A percentile compares a stretch with the other conserved stretches of the same genome.
Evolutionary conservation across 2,329 filamentous ascomycete species (phyloP).

Genomic region (Emmonsiellopsis sp.): DNA sequence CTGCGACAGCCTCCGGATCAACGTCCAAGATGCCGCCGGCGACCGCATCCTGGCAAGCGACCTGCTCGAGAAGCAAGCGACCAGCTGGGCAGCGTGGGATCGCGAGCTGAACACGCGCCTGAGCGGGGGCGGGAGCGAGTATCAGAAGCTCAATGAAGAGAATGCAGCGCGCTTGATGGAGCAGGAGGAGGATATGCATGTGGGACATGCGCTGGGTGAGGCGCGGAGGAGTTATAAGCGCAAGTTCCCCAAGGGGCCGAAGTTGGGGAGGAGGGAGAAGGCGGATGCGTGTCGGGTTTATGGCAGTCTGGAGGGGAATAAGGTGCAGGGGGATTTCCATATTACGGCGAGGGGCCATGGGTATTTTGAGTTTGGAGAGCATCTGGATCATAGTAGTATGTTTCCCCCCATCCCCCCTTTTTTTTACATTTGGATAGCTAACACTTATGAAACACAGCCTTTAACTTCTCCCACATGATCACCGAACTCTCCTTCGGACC

Average conservation of each 20-base stretch:
- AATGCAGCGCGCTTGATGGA: constrained; percentile 42
- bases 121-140: constrained; percentile 51
- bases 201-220: constrained; percentile 77
- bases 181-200: constrained; percentile 65
- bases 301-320: constrained; percentile 84
- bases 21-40: constrained; percentile 90
- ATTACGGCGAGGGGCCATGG: constrained; percentile 92
- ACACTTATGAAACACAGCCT: constrained; percentile 44
- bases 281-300: constrained; percentile 79
- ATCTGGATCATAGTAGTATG: constrained; percentile 74
- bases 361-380: constrained; percentile 70
- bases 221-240: constrained; percentile 57
- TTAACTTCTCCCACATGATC: constrained; percentile 97
- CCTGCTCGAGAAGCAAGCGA: constrained; percentile 64
- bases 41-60: constrained; percentile 80
- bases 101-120: constrained; percentile 52
- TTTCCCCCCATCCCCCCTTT: constrained; percentile 11
- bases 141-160: constrained; percentile 49
- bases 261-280: constrained; percentile 44
- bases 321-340: constrained; percentile 96
- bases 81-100: constrained; percentile 74
- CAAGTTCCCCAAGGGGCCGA: constrained; percentile 65
- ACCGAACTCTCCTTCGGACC: constrained; percentile 93
- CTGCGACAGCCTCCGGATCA: constrained; percentile 82
- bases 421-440: neutral